Base-by-base conservation (phyloP, 1,284 basidiomycete species). In the Termitomyces sp. region DNA sequence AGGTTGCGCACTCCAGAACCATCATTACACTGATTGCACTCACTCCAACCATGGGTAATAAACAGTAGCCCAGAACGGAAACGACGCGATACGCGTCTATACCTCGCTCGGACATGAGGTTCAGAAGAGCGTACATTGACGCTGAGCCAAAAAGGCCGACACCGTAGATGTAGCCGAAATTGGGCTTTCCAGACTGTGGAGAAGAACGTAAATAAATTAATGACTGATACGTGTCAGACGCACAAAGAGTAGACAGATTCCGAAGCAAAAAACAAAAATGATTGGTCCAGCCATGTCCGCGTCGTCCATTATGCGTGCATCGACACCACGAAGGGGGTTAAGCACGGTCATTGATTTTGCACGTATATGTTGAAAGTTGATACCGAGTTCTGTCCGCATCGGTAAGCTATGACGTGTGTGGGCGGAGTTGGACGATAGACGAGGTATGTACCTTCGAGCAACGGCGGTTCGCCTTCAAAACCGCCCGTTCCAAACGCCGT, bases 121-220 rank as follows among this genome's bases (percentile, higher is more conserved):
- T 99, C 64, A 99, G 84, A 53, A 99, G 86, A 44, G 87, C 84
- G 77, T 99, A 99, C 67, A 99, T 90, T 36, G 94, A 94, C n/a
- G 86, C 80, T 3, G 91, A 94, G 51, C 97, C 97, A 62, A 99
- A 83, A 12, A 98, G 81, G 47, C 92, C 96, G 58, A 99, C 92
- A 49, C 97, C 97, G 70, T 99, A 99, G 61, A 99, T 98, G 72
- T 98, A 98, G 30, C 93, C 94, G 72, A 99, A 99, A 69, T 98
- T 97, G 7, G 94, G 92, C 77, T 98, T 98, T 59, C 97, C 97
- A 13, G 94, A 94, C 94, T 98, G 68, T 15, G 39, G 19, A 44
- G 21, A 39, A 44, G 50, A 34, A 53, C 15, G 33, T 21, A 38
- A 26, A 40, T 30, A 47, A 60, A 48, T 54, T 55, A 5, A 36